phyloP scores from a whole-genome alignment of 2,329 filamentous ascomycete genomes.

The Periconia sp. region DNA sequence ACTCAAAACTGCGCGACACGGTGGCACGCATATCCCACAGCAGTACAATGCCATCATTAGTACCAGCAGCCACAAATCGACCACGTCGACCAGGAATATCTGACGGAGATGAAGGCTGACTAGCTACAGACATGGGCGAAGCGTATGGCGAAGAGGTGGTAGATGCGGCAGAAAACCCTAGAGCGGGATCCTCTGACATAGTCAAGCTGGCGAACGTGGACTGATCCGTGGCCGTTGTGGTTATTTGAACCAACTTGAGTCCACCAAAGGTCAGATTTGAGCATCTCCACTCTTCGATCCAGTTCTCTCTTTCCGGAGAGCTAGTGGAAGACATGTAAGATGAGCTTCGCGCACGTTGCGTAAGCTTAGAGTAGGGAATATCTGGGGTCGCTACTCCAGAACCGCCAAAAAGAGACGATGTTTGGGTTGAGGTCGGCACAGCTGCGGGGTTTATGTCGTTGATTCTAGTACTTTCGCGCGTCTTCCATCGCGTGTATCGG shows the following conservation, averaged over 20 bases:
- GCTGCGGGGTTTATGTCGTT: constrained; percentile 18
- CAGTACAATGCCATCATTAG: constrained; percentile 72
- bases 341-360: constrained; percentile 29
- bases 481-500: constrained; percentile 60
- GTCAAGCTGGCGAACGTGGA: constrained; percentile 74
- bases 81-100: constrained; percentile 85
- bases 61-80: constrained; percentile 80
- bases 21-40: constrained; percentile 82
- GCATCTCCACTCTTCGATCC: constrained; percentile 66
- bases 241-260: constrained; percentile 63
- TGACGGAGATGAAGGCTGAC: constrained; percentile 44
- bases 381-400: constrained; percentile 33
- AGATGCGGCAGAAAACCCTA: constrained; percentile 59
- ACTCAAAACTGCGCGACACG: constrained; percentile 55
- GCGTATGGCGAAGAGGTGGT: constrained; percentile 56
- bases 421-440: constrained; percentile 18
- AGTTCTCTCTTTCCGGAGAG: constrained; percentile 37
- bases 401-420: constrained; percentile 56
- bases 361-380: constrained; percentile 8
- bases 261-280: constrained; percentile 65
- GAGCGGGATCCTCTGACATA: constrained; percentile 75
- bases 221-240: constrained; percentile 69
- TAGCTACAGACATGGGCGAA: constrained; percentile 55
- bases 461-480: constrained; percentile 32
- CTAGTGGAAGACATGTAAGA: constrained; percentile 40